phyloP scores from a whole-genome alignment of 1,284 basidiomycete genomes.

The Chalciporus sp. region DNA sequence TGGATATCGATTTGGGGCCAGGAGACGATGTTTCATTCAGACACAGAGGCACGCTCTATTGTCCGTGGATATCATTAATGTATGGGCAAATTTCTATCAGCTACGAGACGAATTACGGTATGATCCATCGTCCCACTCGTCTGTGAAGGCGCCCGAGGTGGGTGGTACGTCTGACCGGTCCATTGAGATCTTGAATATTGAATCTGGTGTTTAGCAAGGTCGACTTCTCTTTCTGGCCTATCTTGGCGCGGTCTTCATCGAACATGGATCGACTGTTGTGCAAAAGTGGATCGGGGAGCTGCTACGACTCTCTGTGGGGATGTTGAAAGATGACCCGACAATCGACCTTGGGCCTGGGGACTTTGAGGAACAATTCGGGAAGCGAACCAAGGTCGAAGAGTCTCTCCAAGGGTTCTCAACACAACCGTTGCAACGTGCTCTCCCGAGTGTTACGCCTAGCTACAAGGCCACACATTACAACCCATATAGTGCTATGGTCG shows the following conservation, averaged over 20 bases:
- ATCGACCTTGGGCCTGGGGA: constrained; percentile 26
- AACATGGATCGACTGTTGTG: constrained; percentile 53
- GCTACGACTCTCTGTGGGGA: constrained; percentile 39
- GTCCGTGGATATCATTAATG: constrained; percentile 49
- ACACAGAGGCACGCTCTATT: constrained; percentile 40
- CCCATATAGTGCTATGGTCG: constrained; percentile 28
- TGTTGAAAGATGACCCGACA: constrained; percentile 23
- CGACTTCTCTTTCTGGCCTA: constrained; percentile 63
- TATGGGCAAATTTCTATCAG: constrained; percentile 60
- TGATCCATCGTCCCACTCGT: constrained; percentile 43
- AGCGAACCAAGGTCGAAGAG: constrained; percentile 34
- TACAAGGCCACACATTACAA: constrained; percentile 35
- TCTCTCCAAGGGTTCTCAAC: constrained; percentile 34
- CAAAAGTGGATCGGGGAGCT: constrained; percentile 61
- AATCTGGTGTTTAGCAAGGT: constrained; percentile 50
- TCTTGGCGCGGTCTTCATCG: constrained; percentile 62
- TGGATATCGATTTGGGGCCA: constrained; percentile 10
- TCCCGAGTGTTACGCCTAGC: constrained; percentile 20
- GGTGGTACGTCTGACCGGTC: constrained; percentile 18
- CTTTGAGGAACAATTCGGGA: constrained; percentile 34
- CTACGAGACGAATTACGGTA: constrained; percentile 62
- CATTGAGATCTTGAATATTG: constrained; percentile 18
- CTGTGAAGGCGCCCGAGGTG: constrained; percentile 53
- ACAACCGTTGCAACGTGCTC: constrained; percentile 34
- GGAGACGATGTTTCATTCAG: constrained; percentile 36